Conservation (phyloP, 805 yeast species). For the Metschnikowia baotianmanensis region DNA sequence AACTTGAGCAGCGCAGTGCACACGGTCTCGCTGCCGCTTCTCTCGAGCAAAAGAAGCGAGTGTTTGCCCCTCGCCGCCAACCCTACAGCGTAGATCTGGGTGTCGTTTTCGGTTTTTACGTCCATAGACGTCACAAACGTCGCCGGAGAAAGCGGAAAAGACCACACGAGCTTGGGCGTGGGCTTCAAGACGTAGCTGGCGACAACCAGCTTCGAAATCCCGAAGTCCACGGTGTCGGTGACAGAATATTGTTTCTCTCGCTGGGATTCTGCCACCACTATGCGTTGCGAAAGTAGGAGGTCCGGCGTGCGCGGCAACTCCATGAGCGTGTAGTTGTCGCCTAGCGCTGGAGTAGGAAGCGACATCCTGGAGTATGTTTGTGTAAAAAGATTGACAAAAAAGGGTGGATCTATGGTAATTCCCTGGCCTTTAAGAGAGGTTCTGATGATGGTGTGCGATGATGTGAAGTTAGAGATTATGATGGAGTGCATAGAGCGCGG, state of each 20-base stretch:
- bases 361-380: no score
- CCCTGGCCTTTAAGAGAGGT: no score
- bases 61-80: constrained; percentile 34
- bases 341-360: constrained; percentile 14
- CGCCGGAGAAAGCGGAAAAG: constrained; percentile 50
- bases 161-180: constrained; percentile 57
- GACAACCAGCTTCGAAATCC: constrained; percentile 52
- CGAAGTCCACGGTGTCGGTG: constrained; percentile 44
- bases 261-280: constrained; percentile 20
- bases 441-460: no score
- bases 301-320: constrained; percentile 22
- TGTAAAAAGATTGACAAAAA: no score
- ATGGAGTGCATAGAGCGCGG: no score
- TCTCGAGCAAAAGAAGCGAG: constrained; percentile 16
- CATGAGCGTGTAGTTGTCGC: constrained; percentile 21
- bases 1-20: constrained; percentile 12
- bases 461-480: no score
- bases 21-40: constrained; percentile 12
- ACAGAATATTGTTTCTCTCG: constrained; percentile 8
- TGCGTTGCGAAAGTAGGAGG: constrained; percentile 16
- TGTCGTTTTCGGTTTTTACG: constrained; percentile 8
- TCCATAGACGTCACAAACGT: constrained; percentile 44
- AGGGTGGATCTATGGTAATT: no score
- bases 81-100: constrained; percentile 35
- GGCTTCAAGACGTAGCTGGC: constrained; percentile 53